Evolutionary conservation across 768 basidiomycete species (phyloP).

Genomic region (Lentinula guzmanii): DNA sequence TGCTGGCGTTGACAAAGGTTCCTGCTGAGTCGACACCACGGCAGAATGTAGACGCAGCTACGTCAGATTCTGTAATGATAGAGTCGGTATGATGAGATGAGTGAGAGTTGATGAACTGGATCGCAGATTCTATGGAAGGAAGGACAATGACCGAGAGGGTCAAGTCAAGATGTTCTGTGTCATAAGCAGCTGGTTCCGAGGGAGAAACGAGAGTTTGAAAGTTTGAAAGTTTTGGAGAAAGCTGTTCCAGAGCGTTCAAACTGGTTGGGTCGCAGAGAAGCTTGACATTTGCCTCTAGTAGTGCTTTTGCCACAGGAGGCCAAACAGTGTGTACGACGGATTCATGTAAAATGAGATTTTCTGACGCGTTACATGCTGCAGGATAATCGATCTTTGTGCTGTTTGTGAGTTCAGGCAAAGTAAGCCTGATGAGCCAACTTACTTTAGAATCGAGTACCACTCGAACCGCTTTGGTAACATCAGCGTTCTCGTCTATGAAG

Average conservation of each 20-base stretch:
- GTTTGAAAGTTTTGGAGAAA: conserved; percentile 30
- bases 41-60: conserved; percentile 67
- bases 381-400: conserved; percentile 77
- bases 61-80: conserved; percentile 80
- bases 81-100: conserved; percentile 94
- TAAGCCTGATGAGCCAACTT: conserved; percentile 6
- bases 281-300: conserved; percentile 63
- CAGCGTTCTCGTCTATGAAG: conserved; percentile 81
- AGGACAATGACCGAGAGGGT: conserved; percentile 77
- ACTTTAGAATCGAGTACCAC: conserved; percentile 92
- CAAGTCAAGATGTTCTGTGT: conserved; percentile 83
- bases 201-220: conserved; percentile 41
- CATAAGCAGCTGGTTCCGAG: conserved; percentile 62
- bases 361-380: conserved; percentile 91
- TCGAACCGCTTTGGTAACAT: conserved; percentile 71
- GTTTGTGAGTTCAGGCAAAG: neutral
- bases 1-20: conserved; percentile 92
- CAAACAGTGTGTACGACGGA: conserved; percentile 68
- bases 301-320: conserved; percentile 70
- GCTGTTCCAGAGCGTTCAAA: conserved; percentile 43
- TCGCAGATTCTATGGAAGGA: conserved; percentile 66
- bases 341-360: conserved; percentile 84
- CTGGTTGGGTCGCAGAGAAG: conserved; percentile 75
- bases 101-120: conserved; percentile 86
- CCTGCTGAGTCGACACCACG: conserved; percentile 89